Evolutionary conservation across 768 basidiomycete genomes (phyloP), one percentile per base, ranked within the genome.

Genomic region (Xanthoconium stramineum): DNA sequence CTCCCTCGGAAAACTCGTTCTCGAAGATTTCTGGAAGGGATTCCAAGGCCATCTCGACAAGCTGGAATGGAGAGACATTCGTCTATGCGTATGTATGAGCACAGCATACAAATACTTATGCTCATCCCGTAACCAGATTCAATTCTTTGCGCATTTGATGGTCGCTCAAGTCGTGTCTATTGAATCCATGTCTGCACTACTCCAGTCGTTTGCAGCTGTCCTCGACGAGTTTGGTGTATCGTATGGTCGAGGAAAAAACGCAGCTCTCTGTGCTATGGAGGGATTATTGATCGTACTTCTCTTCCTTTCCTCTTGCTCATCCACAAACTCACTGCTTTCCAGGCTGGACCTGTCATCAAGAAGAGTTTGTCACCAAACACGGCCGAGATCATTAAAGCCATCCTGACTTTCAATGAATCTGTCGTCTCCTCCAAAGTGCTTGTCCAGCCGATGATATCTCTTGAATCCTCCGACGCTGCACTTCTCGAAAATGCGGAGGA

Each of bases 21-120:
- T 96, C 19, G 89, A 94, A 61, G 94, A 98, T 66, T 88, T 94
- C 56, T 89, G 89, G 83, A 91, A 89, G 72, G 89, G 89, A 3
- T 97, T 98, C 69, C 91, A 94, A 64, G 80, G 83, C 3, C 92
- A 86, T 68, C 76, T 98, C 20, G 94, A 97, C 73, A 90, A 90
- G 59, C 75, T 94, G 29, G 84, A 89, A 52, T 98, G 95, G 96
- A 80, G 92, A 64, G 91, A 95, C 62, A 86, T 89, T 43, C 83
- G 95, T 58, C 78, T 94, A 67, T 89, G 88, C 61, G 94, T 96
- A 67, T 73, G 92, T 53, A 45, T 57, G 20, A 42, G 35, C 48
- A 14, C 6, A 28, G n/a, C 43, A 9, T 37, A 6, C 0, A 10
- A 20, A 15, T 17, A 30, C 56, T 35, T 12, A 36, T 55, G 53